Base-by-base conservation (phyloP, 441 rosid genomes). In the Pelargonium cotyledonis region DNA sequence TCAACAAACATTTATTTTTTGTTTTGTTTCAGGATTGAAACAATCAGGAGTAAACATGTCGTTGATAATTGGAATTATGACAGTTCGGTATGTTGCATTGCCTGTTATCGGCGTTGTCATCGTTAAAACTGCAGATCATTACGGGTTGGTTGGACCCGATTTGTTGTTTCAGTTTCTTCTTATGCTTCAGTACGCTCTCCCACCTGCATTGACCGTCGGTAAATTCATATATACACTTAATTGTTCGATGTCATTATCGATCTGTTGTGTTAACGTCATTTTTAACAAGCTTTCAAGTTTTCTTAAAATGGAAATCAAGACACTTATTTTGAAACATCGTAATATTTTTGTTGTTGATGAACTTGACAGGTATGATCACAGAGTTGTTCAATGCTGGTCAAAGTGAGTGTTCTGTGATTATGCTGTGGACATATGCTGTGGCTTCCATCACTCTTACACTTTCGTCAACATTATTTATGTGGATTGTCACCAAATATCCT, bases 401-500 rank as follows among this genome's bases (percentile, higher is more conserved):
- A 65, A 65, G 76, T 64, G 82, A 80, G 49, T 74, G 78, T 21
- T 76, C 86, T 9, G 68, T 78, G 44, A 74, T 82, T 41, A 61
- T 80, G 82, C 79, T 80, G 43, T 82, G 83, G 85, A 74, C 78
- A 18, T 76, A 80, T 26, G 79, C 19, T 7, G 26, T 66, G 19
- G 81, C 85, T 61, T 58, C 83, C 9, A 15, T 80, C 35, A 47
- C 79, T 2, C 77, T 80, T 2, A 80, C 82, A 2, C 75, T 80
- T 18, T 82, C 82, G 82, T 78, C 77, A 14, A 72, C 83, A 66
- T 44, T 73, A 49, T 82, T 64, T 78, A 72, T 80, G 82, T 80
- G 83, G 81, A 47, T 47, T 47, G 53, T 47, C 53, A 11, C 10
- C 53, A 47, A 47, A 47, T 47, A 47, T 47, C 10, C 53, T 1